Evolutionary conservation across 371 early-diverging fungal genomes (phyloP).

Genomic region (Mucor velutinosus): DNA sequence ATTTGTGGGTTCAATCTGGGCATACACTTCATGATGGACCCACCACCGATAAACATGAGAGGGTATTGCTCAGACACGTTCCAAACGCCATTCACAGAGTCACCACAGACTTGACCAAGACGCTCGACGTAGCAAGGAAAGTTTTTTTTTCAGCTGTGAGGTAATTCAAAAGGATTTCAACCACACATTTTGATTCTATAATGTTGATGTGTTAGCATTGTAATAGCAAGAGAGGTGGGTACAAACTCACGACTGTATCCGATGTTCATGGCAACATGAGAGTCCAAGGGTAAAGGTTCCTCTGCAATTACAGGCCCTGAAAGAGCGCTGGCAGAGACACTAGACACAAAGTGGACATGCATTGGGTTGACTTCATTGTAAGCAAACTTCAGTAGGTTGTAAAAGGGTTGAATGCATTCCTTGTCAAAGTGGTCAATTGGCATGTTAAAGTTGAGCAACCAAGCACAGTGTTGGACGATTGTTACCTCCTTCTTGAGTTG

Average conservation of each 20-base stretch:
- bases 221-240: too few species aligned
- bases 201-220: too few species aligned
- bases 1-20: constrained; percentile 23
- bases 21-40: constrained; percentile 30
- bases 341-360: constrained; percentile 41
- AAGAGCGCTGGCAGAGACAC: constrained; percentile 30
- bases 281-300: constrained; percentile 25
- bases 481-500: constrained; percentile 31
- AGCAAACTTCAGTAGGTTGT: constrained; percentile 40
- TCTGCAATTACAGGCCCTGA: constrained; percentile 24
- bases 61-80: constrained; percentile 46
- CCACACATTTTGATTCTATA: constrained; percentile 32
- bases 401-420: constrained; percentile 35
- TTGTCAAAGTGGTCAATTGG: constrained; percentile 36
- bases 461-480: constrained; percentile 39
- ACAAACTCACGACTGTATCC: too few species aligned
- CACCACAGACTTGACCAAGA: constrained; percentile 48
- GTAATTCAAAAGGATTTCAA: constrained; percentile 35
- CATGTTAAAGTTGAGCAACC: constrained; percentile 38
- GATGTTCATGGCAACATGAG: constrained; percentile 33
- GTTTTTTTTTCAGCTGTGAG: constrained; percentile 33
- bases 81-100: constrained; percentile 54
- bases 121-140: constrained; percentile 41
- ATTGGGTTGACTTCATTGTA: constrained; percentile 33
- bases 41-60: constrained; percentile 42